A percentile compares a stretch with the other conserved stretches of the same genome.
These are phyloP conservation scores for Curvularia lunata DNA, from an alignment of 2,329 filamentous ascomycete genomes.

Conservation along the genomic window DNA sequence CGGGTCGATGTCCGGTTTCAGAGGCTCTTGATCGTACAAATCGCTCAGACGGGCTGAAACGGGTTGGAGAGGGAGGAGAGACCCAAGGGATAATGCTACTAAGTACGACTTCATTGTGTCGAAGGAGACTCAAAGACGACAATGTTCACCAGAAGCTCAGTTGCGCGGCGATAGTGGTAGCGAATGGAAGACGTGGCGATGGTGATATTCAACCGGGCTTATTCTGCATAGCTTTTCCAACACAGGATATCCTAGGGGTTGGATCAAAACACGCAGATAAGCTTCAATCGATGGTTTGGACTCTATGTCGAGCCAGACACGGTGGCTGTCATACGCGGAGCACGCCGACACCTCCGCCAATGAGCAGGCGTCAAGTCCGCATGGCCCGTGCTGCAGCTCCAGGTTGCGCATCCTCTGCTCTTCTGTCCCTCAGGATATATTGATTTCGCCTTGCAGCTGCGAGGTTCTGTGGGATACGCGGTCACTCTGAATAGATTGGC, in stretches of 20 bases:
- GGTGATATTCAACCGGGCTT: neutral
- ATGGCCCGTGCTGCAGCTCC: slow-evolving; percentile 19
- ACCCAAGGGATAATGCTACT: slow-evolving; percentile 17
- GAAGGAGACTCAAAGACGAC: neutral
- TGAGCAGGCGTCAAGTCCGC: slow-evolving; percentile 23
- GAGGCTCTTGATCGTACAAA: slow-evolving; percentile 38
- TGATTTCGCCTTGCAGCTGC: neutral
- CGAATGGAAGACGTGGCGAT: neutral
- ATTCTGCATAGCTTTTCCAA: neutral
- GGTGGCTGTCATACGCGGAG: slow-evolving; percentile 25
- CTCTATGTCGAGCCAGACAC: slow-evolving; percentile 16
- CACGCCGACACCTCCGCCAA: slow-evolving; percentile 17
- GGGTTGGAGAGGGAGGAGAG: slow-evolving; percentile 15
- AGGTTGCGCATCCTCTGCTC: neutral
- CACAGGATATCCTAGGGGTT: neutral
- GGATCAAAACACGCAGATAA: neutral
- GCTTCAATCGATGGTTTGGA: slow-evolving; percentile 6
- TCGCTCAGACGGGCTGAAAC: slow-evolving; percentile 19
- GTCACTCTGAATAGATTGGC: neutral
- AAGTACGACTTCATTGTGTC: slow-evolving; percentile 27
- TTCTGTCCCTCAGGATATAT: neutral
- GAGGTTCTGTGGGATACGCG: no score
- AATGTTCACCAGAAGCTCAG: neutral
- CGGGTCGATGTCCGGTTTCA: slow-evolving; percentile 39
- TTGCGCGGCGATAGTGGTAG: neutral